Evolutionary conservation across 352 stramenopile species (phyloP).

Genomic region (Globisporangium cederbergense): DNA sequence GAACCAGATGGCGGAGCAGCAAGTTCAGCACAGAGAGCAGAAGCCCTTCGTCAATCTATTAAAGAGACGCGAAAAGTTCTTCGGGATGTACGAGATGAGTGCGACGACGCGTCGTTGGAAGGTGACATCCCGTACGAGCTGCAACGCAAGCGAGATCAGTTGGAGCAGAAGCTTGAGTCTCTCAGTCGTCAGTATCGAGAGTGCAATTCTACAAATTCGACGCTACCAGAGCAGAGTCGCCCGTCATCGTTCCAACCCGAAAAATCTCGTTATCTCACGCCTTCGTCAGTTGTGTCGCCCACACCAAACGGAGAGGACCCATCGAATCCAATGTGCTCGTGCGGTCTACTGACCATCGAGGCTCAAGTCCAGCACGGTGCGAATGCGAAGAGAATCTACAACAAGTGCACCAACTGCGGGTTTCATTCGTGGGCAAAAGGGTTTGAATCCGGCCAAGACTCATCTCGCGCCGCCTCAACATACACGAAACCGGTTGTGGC

Average conservation of each 20-base stretch:
- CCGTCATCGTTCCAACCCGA: conserved; percentile 14
- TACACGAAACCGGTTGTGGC: conserved; percentile 10
- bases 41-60: conserved; percentile 47
- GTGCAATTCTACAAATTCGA: conserved; percentile 31
- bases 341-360: conserved; percentile 54
- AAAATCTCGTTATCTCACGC: background rate
- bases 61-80: conserved; percentile 61
- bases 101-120: conserved; percentile 79
- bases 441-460: conserved; percentile 16
- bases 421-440: conserved; percentile 73
- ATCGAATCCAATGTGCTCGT: conserved; percentile 44
- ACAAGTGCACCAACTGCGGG: conserved; percentile 67
- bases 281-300: conserved; percentile 1
- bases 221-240: conserved; percentile 19
- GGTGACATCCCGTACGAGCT: conserved; percentile 62
- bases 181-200: conserved; percentile 62
- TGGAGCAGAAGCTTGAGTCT: conserved; percentile 60
- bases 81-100: conserved; percentile 68
- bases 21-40: conserved; percentile 17
- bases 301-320: conserved; percentile 13
- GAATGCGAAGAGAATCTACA: conserved; percentile 67
- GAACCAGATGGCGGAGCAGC: conserved; percentile 17
- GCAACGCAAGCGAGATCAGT: conserved; percentile 31
- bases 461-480: conserved; percentile 11
- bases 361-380: conserved; percentile 59